Percentiles rank a stretch among this genome's conserved stretches.
Conservation (phyloP, 371 early-diverging fungal species). For the Nematocida minor region DNA sequence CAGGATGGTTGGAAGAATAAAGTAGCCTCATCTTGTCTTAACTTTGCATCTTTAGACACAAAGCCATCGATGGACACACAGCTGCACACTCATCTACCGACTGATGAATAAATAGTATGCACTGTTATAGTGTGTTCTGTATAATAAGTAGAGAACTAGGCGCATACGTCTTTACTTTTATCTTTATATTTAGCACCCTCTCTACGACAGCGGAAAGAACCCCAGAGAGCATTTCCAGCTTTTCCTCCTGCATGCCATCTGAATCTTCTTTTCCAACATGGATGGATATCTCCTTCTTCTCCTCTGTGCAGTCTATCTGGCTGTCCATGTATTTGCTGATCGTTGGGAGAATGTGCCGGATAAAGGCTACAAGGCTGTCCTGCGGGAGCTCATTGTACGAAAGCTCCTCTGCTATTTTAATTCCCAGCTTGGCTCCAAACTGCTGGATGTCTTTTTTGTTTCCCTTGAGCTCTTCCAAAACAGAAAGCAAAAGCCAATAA, state of each 20-base stretch:
- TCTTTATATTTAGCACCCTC: background rate
- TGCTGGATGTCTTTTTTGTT: background rate
- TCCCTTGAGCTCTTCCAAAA: background rate
- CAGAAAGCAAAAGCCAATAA: background rate
- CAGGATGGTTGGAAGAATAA: no score
- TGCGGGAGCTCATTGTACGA: background rate
- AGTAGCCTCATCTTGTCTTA: no score
- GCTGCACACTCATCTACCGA: no score
- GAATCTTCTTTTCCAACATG: background rate
- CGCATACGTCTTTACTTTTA: background rate
- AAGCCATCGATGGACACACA: no score
- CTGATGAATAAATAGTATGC: no score
- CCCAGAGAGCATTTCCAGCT: background rate
- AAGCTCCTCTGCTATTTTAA: slow-evolving; percentile 29
- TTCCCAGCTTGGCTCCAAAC: background rate
- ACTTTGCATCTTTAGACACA: no score
- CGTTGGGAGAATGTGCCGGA: background rate
- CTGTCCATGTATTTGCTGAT: background rate
- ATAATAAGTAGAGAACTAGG: background rate
- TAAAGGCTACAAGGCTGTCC: background rate
- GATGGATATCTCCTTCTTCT: background rate
- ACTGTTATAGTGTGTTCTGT: no score
- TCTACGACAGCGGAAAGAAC: background rate
- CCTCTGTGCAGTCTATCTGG: background rate
- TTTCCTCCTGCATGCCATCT: background rate